Conservation (phyloP, 192 early-diverging fungal species). For the Entrophospora sp. region DNA sequence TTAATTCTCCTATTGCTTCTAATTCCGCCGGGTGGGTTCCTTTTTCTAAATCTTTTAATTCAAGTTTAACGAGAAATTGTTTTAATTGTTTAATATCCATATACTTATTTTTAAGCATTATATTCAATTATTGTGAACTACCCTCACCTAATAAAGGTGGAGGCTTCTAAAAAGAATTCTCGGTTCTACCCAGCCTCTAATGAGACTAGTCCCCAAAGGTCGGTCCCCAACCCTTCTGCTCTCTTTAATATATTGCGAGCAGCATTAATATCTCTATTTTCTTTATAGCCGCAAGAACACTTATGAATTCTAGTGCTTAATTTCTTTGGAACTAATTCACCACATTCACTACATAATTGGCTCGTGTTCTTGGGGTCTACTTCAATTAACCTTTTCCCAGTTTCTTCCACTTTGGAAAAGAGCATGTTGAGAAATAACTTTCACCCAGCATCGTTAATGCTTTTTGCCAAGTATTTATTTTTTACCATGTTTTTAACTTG, state of each 20-base stretch:
- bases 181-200: background rate
- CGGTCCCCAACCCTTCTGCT: background rate
- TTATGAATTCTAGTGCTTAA: background rate
- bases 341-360: background rate
- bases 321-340: background rate
- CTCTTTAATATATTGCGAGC: background rate
- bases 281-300: background rate
- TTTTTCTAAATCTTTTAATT: no score
- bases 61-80: no score
- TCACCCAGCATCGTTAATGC: conserved; percentile 1
- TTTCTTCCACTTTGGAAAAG: background rate
- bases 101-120: no score
- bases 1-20: no score
- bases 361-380: background rate
- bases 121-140: conserved; percentile 4
- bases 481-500: background rate
- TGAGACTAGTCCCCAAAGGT: background rate
- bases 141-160: background rate
- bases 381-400: background rate
- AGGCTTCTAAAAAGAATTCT: no score
- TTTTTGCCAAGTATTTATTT: background rate
- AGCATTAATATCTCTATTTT: background rate
- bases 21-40: no score
- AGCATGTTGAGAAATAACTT: background rate
- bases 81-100: no score